Evolutionary conservation across 257 asterid species (phyloP).

Genomic region (Voacanga thouarsii): DNA sequence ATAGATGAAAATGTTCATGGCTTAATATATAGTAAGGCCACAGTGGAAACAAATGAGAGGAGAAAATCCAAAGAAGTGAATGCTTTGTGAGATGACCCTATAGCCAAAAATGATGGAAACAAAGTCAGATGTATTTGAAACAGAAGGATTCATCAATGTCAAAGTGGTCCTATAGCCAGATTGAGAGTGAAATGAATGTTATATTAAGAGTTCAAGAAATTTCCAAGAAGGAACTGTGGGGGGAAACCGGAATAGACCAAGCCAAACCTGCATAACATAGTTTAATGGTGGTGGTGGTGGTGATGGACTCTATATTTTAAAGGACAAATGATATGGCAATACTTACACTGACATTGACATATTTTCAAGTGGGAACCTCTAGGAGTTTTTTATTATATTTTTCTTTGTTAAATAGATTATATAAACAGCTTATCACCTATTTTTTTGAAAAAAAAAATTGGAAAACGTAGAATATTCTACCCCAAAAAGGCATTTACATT

Average conservation of each 20-base stretch:
- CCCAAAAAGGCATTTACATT: neutral
- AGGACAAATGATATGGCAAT: neutral
- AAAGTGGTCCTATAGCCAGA: neutral
- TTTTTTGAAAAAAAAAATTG: no score
- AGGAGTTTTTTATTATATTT: no score
- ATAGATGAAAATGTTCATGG: conserved; percentile 1
- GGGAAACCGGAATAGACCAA: neutral
- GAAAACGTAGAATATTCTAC: neutral
- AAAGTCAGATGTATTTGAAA: conserved; percentile 2
- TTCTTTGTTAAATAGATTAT: no score
- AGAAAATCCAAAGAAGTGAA: conserved; percentile 11
- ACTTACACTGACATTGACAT: conserved; percentile 7
- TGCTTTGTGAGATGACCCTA: neutral
- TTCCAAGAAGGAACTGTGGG: conserved; percentile 1
- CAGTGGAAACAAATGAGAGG: neutral
- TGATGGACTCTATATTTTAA: conserved; percentile 3
- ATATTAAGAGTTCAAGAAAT: neutral
- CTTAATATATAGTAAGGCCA: neutral
- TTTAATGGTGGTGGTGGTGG: neutral
- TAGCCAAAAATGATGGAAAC: neutral
- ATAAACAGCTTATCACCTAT: neutral
- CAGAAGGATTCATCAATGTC: neutral
- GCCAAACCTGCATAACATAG: neutral
- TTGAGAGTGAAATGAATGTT: neutral
- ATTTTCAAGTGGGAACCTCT: neutral